Evolutionary conservation across 2,329 filamentous ascomycete genomes (phyloP), one percentile per base, ranked within the genome.

Genomic region (Pseudocercospora musae): DNA sequence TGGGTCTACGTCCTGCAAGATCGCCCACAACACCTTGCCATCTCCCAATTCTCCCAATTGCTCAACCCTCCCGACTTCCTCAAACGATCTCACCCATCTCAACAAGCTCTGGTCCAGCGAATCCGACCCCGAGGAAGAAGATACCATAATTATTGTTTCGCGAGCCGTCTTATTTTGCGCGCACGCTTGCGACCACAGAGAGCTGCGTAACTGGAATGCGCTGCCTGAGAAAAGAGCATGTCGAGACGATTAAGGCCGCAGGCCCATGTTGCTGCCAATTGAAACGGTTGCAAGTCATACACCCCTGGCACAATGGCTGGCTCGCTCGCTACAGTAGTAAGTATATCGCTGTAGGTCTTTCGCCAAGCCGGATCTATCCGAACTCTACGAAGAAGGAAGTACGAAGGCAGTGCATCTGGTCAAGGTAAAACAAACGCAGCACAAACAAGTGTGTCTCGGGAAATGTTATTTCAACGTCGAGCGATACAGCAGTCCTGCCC

Each of bases 1-100:
- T 55, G 76, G 68, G 65, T 82, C 81, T 64, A 82, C 75, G 62
- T 80, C 76, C 66, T 73, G 71, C 57, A 82, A 74, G 46, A 82
- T 81, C 55, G 76, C 73, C 81, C 81, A 82, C 15, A 83, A 74
- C 20, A 77, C 70, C 62, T 76, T 75, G 62, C 80, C 81, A 69
- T 82, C 79, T 62, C 77, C 77, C 62, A 83, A 74, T 59, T 80
- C 77, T 59, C 68, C 74, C 74, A 78, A 79, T 42, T 73, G 66
- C 18, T 72, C 73, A 33, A 79, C 74, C 33, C 66, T 65, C 59
- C 73, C 69, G 42, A 71, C 70, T 46, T 77, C 69, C 27, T 79
- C 74, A 68, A 81, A 81, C 1, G 78, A 79, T 61, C 78, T 77
- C 29, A 81, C 76, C 79, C 72, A 75, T 59, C 71, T 65, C 53